These are phyloP conservation scores for Panaeolus cyanescens DNA, from an alignment of 768 basidiomycete species.

Conservation along the genomic window DNA sequence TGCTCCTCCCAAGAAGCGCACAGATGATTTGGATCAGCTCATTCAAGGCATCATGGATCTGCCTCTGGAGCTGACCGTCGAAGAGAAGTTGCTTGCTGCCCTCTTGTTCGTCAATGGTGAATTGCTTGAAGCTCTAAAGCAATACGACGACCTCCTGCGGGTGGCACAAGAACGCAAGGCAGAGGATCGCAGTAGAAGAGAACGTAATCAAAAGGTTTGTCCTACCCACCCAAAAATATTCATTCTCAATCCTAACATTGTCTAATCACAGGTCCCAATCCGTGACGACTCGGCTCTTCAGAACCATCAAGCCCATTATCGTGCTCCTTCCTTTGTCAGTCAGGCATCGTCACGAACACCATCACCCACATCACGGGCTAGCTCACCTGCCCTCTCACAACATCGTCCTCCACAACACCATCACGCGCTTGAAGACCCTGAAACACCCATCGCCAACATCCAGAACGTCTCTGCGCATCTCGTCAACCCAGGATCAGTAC, in stretches of 20 bases:
- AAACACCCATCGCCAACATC: constrained; percentile 8
- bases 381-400: constrained; percentile 28
- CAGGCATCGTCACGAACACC: constrained; percentile 38
- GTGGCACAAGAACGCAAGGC: constrained; percentile 65
- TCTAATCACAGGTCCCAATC: constrained; percentile 5
- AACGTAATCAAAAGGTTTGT: constrained; percentile 63
- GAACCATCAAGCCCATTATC: constrained; percentile 5
- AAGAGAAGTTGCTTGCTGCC: constrained; percentile 74
- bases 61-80: constrained; percentile 53
- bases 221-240: constrained; percentile 11
- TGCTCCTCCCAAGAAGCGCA: constrained; percentile 22
- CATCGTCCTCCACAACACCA: constrained; percentile 2
- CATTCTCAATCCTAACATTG: constrained; percentile 16
- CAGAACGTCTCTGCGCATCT: not conserved
- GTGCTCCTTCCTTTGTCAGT: constrained; percentile 19
- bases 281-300: constrained; percentile 10
- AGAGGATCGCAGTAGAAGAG: constrained; percentile 71
- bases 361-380: constrained; percentile 29
- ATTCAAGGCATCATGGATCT: constrained; percentile 24
- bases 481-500: too few species aligned
- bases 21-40: constrained; percentile 11
- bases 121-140: constrained; percentile 64
- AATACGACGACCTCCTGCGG: constrained; percentile 78
- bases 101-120: constrained; percentile 76
- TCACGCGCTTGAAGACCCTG: constrained; percentile 9